These are phyloP conservation scores for Flueggea neowawraea DNA, from an alignment of 441 rosid genomes.

Conservation along the genomic window DNA sequence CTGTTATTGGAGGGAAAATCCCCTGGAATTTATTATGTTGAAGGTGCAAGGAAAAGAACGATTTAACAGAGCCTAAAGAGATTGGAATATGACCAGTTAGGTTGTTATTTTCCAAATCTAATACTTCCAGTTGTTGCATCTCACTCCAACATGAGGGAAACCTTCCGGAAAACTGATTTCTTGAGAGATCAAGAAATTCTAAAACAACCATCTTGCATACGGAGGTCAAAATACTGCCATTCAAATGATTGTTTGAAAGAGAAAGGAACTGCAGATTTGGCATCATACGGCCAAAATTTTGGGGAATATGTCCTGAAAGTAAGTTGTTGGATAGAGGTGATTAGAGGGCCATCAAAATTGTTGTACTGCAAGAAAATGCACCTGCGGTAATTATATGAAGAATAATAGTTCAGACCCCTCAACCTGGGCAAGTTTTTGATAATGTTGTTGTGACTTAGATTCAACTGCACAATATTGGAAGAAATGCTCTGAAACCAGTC, in stretches of 20 bases:
- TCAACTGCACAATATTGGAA: background rate
- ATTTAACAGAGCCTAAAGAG: constrained; percentile 8
- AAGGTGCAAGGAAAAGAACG: constrained; percentile 4
- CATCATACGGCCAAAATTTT: constrained; percentile 9
- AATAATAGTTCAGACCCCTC: background rate
- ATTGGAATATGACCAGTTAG: background rate
- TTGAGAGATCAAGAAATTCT: background rate
- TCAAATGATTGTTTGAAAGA: constrained; percentile 15
- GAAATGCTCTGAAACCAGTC: constrained; percentile 19
- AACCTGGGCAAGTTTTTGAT: background rate
- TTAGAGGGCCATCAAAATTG: constrained; percentile 16
- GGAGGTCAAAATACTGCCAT: constrained; percentile 8
- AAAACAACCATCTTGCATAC: constrained; percentile 3
- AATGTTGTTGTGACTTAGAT: background rate
- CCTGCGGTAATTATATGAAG: no score
- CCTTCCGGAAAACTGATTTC: constrained; percentile 2
- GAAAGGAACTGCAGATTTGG: constrained; percentile 10
- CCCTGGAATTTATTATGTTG: constrained; percentile 8
- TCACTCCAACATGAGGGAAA: background rate
- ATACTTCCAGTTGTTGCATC: background rate
- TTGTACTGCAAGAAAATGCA: constrained; percentile 7
- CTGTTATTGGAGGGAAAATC: constrained; percentile 12
- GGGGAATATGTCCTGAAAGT: constrained; percentile 19
- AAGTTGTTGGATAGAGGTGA: constrained; percentile 6
- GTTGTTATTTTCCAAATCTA: background rate